Evolutionary conservation across 768 basidiomycete genomes (phyloP), one percentile per base, ranked within the genome.

Genomic region (Cubamyces lactineus): DNA sequence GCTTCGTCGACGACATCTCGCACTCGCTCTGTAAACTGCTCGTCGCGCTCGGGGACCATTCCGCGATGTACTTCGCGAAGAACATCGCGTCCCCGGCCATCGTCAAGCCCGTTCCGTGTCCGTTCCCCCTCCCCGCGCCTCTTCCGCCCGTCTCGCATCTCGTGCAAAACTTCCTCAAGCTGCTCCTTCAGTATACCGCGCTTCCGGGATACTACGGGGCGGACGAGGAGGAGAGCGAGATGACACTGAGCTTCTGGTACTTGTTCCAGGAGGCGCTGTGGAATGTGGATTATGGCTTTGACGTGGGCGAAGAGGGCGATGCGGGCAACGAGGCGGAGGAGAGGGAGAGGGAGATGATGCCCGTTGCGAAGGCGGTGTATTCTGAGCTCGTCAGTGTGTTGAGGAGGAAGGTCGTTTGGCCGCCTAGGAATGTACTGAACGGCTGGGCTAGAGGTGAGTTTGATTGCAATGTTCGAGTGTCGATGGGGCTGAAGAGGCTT

Each of bases 161-260:
- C 21, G 73, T 75, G 0, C 94, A 95, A 67, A 82, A 79, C 0
- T 92, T 91, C 68, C 76, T 98, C 2, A 81, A 84, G 5, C 73
- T 91, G 12, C 71, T 96, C 51, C 75, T 97, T 19, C 81, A 86
- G 17, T 89, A 91, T 63, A 92, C 92, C 0, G 87, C 86, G 1
- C 74, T 85, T 11, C 85, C 87, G 0, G 93, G 92, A 0, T 86
- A 84, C 62, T 92, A 88, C 69, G 91, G 90, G 1, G 82, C 84
- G 0, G 94, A 96, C 49, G 95, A 96, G 71, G 90, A 92, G 51
- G 88, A 91, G 70, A 94, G 91, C 67, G 93, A 96, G 74, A 82
- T 89, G 79, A 90, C 90, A 2, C 81, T 96, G 2, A 85, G 85
- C 1, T 96, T 96, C 68, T 96, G 96, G 90, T 96, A 93, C 65